These are phyloP conservation scores for Diospyros kaki DNA, from an alignment of 148 eudicot species.

Conservation along the genomic window DNA sequence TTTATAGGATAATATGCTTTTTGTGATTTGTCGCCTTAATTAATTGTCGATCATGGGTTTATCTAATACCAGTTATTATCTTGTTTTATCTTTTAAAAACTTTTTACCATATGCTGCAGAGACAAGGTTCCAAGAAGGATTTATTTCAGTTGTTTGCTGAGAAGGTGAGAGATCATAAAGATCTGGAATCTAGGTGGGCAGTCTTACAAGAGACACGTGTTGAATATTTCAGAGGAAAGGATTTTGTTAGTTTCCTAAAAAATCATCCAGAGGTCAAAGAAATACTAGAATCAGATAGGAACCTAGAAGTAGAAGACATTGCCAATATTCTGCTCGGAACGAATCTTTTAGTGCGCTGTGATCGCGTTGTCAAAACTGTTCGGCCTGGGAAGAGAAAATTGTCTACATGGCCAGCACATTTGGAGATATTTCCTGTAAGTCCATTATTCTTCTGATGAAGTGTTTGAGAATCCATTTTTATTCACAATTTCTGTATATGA, in stretches of 20 bases:
- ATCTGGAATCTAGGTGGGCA: slow-evolving; percentile 94
- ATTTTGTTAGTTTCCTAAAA: slow-evolving; percentile 75
- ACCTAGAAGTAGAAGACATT: slow-evolving; percentile 76
- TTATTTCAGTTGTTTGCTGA: slow-evolving; percentile 84
- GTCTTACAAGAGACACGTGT: slow-evolving; percentile 96
- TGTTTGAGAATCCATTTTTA: not conserved
- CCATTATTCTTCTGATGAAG: not conserved
- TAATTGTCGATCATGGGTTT: not conserved
- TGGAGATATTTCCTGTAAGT: slow-evolving; percentile 85
- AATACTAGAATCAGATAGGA: slow-evolving; percentile 63
- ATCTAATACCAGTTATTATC: not conserved
- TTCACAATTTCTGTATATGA: not conserved
- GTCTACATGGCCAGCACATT: slow-evolving; percentile 98
- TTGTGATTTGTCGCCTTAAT: not conserved
- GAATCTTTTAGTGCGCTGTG: slow-evolving; percentile 90
- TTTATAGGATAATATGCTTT: not conserved
- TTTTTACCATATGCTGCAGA: slow-evolving; percentile 39
- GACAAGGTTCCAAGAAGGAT: slow-evolving; percentile 74
- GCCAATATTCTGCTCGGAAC: slow-evolving; percentile 67
- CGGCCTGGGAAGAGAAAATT: slow-evolving; percentile 95
- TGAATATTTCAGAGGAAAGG: slow-evolving; percentile 97
- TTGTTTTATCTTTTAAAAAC: not conserved
- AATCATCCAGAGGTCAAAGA: slow-evolving; percentile 83
- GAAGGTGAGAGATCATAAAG: slow-evolving; percentile 93
- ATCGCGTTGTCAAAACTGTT: slow-evolving; percentile 91